These are phyloP conservation scores for Tolypocladium sp. DNA, from an alignment of 2,329 filamentous ascomycete species.

Conservation along the genomic window DNA sequence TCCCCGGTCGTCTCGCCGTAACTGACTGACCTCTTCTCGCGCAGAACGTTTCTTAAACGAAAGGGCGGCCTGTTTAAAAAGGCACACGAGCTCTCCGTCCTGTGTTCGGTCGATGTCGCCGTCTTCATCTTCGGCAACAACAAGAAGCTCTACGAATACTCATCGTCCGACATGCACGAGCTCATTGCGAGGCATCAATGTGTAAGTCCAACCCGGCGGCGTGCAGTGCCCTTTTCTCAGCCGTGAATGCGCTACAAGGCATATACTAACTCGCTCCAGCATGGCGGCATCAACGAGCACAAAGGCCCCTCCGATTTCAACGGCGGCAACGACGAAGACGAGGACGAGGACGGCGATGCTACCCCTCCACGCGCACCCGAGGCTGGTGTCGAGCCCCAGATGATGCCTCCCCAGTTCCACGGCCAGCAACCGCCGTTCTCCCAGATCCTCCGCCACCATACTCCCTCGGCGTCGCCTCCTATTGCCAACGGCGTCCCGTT, in stretches of 20 bases:
- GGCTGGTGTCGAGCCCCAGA: conserved; percentile 40
- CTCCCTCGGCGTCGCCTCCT: conserved; percentile 80
- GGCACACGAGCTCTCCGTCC: conserved; percentile 93
- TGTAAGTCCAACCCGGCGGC: conserved; percentile 46
- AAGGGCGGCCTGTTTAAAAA: conserved; percentile 99
- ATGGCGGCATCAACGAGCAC: conserved; percentile 88
- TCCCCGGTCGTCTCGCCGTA: neutral
- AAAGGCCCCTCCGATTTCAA: conserved; percentile 92
- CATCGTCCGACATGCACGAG: conserved; percentile 85
- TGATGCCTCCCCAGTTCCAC: conserved; percentile 64
- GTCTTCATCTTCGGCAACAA: conserved; percentile 98
- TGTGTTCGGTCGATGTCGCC: conserved; percentile 96
- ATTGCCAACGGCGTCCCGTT: conserved; percentile 70
- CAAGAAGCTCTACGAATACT: conserved; percentile 98
- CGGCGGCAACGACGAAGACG: conserved; percentile 79
- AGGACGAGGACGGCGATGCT: conserved; percentile 61
- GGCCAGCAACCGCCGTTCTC: conserved; percentile 58
- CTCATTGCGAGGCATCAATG: conserved; percentile 84
- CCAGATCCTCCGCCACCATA: conserved; percentile 72
- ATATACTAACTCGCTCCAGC: conserved; percentile 40
- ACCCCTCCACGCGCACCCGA: conserved; percentile 62
- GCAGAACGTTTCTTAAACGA: conserved; percentile 92
- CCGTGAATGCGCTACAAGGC: neutral
- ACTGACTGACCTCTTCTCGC: neutral
- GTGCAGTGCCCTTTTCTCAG: neutral